Conservation (phyloP, 192 early-diverging fungal species). For the Backusella morwellensis region DNA sequence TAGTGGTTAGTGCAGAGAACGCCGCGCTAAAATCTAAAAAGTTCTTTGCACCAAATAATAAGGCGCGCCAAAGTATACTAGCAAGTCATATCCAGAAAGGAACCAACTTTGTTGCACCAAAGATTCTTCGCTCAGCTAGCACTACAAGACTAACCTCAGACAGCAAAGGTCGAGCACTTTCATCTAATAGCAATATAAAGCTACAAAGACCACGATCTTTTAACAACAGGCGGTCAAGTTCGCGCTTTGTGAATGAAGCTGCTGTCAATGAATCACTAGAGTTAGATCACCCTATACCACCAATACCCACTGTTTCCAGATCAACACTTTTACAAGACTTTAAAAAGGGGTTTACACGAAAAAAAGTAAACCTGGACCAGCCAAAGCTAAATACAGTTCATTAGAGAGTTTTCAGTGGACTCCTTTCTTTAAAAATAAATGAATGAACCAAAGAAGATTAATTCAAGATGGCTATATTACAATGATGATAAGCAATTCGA, state of each 20-base stretch:
- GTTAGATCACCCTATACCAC: background rate
- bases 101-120: background rate
- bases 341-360: background rate
- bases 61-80: constrained; percentile 44
- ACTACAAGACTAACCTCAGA: background rate
- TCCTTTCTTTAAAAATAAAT: no score
- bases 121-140: background rate
- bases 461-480: no score
- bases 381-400: no score
- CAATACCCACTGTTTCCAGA: background rate
- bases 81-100: background rate
- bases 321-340: constrained; percentile 13
- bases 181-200: background rate
- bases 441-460: no score
- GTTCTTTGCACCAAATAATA: constrained; percentile 38
- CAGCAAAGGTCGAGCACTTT: background rate
- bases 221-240: background rate
- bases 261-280: background rate
- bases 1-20: constrained; percentile 51
- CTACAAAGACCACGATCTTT: background rate
- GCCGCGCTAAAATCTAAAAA: constrained; percentile 50
- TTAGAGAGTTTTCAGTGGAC: no score
- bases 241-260: background rate
- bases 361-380: background rate
- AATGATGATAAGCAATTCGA: no score